These are phyloP conservation scores for Vitellaria paradoxa DNA, from an alignment of 179 eudicot genomes.

Conservation along the genomic window DNA sequence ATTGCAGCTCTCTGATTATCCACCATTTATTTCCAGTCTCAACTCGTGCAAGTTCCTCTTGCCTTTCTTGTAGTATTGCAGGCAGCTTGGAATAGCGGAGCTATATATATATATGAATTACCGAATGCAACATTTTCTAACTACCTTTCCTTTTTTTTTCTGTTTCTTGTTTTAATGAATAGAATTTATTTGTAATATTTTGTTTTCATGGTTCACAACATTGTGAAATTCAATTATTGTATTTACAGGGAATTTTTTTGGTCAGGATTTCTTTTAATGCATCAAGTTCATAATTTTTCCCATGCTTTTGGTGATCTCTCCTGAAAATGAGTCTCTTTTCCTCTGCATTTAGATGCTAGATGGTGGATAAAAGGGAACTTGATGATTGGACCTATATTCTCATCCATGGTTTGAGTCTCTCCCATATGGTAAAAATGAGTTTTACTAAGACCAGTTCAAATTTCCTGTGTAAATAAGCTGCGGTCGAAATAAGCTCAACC, in stretches of 20 bases:
- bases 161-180: too few relatives aligned
- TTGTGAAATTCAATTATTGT: constrained; percentile 13
- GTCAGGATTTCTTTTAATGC: not conserved
- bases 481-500: too few relatives aligned
- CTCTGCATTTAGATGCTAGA: too few relatives aligned
- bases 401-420: too few relatives aligned
- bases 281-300: too few relatives aligned
- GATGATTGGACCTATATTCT: too few relatives aligned
- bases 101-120: not conserved
- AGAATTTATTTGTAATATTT: not conserved
- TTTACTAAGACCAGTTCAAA: too few relatives aligned
- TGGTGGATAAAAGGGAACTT: too few relatives aligned
- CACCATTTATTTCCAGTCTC: not conserved
- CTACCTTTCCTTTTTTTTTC: not conserved
- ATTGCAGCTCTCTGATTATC: not conserved
- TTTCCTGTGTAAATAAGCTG: too few relatives aligned
- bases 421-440: too few relatives aligned
- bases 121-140: constrained; percentile 3
- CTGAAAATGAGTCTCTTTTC: too few relatives aligned
- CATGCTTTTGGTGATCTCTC: too few relatives aligned
- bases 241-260: constrained; percentile 10
- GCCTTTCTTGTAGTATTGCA: not conserved
- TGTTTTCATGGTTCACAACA: not conserved
- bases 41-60: constrained; percentile 7
- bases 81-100: not conserved